A percentile compares a stretch with the other conserved stretches of the same genome.
Conservation (phyloP, 2,329 filamentous ascomycete species). For the Fusarium devonianum region DNA sequence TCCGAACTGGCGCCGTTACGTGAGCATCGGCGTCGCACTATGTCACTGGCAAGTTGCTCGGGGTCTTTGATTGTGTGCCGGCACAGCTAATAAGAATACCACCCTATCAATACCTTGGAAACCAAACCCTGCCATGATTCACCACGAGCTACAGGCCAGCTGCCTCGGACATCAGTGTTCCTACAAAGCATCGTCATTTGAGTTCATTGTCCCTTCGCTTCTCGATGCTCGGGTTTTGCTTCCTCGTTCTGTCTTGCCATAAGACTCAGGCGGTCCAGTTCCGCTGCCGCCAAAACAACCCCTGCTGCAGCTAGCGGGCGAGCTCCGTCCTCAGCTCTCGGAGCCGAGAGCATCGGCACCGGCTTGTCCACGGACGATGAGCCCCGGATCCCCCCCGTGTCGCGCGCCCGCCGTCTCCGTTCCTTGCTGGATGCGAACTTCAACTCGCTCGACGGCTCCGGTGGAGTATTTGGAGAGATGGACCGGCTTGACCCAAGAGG, state of each 20-base stretch:
- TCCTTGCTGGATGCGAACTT: conserved; percentile 39
- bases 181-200: conserved; percentile 1
- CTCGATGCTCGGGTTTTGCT: conserved; percentile 5
- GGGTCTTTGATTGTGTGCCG: conserved; percentile 25
- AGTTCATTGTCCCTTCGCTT: conserved; percentile 7
- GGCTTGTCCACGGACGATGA: conserved; percentile 35
- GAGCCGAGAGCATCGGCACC: conserved; percentile 30
- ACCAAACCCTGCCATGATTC: conserved; percentile 10
- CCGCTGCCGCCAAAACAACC: conserved; percentile 40
- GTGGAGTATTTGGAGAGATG: conserved; percentile 21
- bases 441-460: conserved; percentile 8
- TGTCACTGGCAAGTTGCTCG: conserved; percentile 23
- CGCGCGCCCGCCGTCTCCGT: conserved; percentile 43
- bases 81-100: conserved; percentile 14
- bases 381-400: conserved; percentile 38
- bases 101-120: conserved; percentile 14
- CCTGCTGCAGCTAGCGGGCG: conserved; percentile 41
- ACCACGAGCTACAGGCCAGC: conserved; percentile 25
- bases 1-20: background rate
- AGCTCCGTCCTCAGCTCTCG: conserved; percentile 30
- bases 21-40: conserved; percentile 14
- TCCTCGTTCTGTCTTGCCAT: conserved; percentile 36
- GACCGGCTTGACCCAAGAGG: conserved; percentile 28
- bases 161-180: conserved; percentile 28
- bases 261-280: conserved; percentile 45